phyloP scores from a whole-genome alignment of 2,329 filamentous ascomycete species.

The Fonsecaea erecta region DNA sequence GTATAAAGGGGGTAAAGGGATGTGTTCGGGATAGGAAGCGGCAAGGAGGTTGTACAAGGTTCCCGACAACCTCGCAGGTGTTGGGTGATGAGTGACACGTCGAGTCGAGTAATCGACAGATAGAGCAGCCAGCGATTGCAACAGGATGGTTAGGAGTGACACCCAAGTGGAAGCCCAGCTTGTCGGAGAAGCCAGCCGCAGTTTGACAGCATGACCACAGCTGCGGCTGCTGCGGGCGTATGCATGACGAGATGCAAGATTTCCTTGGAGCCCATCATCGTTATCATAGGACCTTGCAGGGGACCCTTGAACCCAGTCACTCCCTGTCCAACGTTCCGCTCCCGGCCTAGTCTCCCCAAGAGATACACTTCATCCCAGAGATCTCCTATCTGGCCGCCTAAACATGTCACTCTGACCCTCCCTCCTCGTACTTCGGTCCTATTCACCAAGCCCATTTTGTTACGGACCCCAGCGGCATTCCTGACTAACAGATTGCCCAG shows the following conservation, averaged over 20 bases:
- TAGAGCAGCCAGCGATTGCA: slow-evolving; percentile 14
- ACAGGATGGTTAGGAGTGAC: slow-evolving; percentile 3
- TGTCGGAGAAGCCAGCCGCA: slow-evolving; percentile 13
- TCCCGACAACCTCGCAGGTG: slow-evolving; percentile 1
- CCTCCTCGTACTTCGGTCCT: background rate
- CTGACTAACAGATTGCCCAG: slow-evolving; percentile 14
- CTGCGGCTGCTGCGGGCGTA: slow-evolving; percentile 10
- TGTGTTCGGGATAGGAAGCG: slow-evolving; percentile 2
- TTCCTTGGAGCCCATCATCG: slow-evolving; percentile 8
- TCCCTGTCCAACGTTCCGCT: slow-evolving; percentile 4
- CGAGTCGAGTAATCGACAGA: slow-evolving; percentile 12
- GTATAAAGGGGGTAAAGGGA: slow-evolving; percentile 4
- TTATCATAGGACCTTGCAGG: slow-evolving; percentile 8
- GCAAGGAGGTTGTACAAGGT: slow-evolving; percentile 6
- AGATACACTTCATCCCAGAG: slow-evolving; percentile 10
- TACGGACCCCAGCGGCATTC: slow-evolving; percentile 12
- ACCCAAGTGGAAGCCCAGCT: too few species aligned
- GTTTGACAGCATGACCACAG: slow-evolving; percentile 18
- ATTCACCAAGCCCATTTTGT: background rate
- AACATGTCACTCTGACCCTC: background rate
- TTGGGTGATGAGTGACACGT: slow-evolving; percentile 16
- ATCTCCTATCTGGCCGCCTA: slow-evolving; percentile 12
- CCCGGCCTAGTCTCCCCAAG: slow-evolving; percentile 13
- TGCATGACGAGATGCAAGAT: slow-evolving; percentile 23
- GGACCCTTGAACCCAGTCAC: background rate